Percentiles rank a stretch among this genome's conserved stretches.
These are phyloP conservation scores for Colletotrichum eleusines DNA, from an alignment of 2,329 filamentous ascomycete genomes.

Conservation along the genomic window DNA sequence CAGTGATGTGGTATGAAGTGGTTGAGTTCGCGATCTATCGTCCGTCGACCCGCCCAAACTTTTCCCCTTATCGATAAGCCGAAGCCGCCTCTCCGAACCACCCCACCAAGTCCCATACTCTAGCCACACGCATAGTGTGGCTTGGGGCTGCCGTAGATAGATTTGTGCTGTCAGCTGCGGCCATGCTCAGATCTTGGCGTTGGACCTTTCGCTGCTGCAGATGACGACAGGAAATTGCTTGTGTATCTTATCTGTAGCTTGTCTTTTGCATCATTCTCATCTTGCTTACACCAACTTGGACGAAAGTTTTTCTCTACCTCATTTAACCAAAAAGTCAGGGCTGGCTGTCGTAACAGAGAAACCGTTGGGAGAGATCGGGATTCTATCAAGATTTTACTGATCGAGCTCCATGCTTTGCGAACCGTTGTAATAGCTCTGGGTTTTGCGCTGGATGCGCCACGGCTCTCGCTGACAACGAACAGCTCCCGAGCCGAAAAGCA, in stretches of 20 bases:
- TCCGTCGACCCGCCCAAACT: background rate
- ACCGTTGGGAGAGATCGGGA: background rate
- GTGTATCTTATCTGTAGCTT: background rate
- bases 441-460: too few relatives aligned
- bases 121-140: background rate
- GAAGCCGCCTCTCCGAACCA: background rate
- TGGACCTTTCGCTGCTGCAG: background rate
- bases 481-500: background rate
- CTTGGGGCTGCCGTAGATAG: too few relatives aligned
- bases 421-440: background rate
- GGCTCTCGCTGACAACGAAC: background rate
- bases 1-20: background rate
- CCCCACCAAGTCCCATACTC: background rate
- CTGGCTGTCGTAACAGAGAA: background rate
- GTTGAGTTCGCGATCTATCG: constrained; percentile 1
- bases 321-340: background rate
- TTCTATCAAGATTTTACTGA: background rate
- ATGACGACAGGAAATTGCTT: too few relatives aligned
- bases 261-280: background rate
- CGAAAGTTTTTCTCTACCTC: background rate
- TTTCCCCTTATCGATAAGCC: constrained; percentile 4
- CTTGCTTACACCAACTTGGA: background rate
- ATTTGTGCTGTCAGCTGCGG: too few relatives aligned
- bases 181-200: too few relatives aligned
- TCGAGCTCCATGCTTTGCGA: background rate